Evolutionary conservation across 768 basidiomycete species (phyloP).

Genomic region (Peribolospora kevripleyi): DNA sequence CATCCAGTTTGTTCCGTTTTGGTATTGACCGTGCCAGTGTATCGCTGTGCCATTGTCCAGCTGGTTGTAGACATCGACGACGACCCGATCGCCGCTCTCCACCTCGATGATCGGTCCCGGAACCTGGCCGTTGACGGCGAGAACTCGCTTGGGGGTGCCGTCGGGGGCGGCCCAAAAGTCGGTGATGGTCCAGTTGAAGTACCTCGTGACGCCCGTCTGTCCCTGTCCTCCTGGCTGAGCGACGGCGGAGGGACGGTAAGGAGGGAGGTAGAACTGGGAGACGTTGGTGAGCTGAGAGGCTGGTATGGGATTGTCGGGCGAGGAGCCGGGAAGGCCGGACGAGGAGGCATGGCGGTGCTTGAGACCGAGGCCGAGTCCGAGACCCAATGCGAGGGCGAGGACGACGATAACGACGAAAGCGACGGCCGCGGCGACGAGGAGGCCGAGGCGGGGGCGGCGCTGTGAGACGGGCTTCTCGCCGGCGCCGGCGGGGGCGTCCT

Average conservation of each 20-base stretch:
- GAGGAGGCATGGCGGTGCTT: neutral
- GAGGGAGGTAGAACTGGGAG: neutral
- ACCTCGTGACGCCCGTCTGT: neutral
- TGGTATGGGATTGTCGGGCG: neutral
- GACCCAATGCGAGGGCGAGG: slow-evolving; percentile 6
- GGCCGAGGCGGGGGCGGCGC: no score
- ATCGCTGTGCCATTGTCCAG: slow-evolving; percentile 2
- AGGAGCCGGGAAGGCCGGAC: neutral
- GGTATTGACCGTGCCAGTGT: slow-evolving; percentile 12
- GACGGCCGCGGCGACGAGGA: neutral
- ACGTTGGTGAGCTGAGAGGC: neutral
- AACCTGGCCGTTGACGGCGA: slow-evolving; percentile 10
- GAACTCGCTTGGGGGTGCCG: slow-evolving; percentile 4
- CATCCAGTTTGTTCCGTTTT: slow-evolving; percentile 24
- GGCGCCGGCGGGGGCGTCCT: no score
- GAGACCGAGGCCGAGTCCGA: slow-evolving; percentile 8
- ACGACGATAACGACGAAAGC: neutral
- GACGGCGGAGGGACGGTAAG: neutral
- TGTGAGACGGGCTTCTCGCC: no score
- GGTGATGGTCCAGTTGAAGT: slow-evolving; percentile 2
- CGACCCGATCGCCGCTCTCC: slow-evolving; percentile 6
- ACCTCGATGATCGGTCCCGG: slow-evolving; percentile 10
- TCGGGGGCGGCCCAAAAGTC: slow-evolving; percentile 2
- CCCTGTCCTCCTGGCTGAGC: neutral
- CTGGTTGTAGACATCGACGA: slow-evolving; percentile 7